Conservation (phyloP, 345 rosid genomes). For the Litchi chinensis region DNA sequence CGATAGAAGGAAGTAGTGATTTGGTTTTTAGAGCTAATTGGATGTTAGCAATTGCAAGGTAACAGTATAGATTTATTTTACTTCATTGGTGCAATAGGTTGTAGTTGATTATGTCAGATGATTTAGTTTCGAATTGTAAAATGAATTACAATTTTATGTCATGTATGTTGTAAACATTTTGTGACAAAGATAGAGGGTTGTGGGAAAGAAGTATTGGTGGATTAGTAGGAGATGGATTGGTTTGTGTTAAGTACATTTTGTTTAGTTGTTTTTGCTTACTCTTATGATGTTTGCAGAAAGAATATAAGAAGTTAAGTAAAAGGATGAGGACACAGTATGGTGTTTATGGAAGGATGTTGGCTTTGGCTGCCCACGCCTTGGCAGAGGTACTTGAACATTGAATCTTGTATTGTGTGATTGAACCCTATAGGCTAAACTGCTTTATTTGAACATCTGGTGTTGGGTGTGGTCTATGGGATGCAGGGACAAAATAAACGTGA, state of each 20-base stretch:
- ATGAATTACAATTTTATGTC: neutral
- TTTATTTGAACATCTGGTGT: conserved; percentile 4
- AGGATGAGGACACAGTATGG: conserved; percentile 51
- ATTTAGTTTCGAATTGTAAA: neutral
- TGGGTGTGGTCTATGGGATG: conserved; percentile 12
- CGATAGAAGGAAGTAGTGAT: neutral
- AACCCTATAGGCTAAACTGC: neutral
- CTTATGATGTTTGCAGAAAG: conserved; percentile 38
- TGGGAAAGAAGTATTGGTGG: neutral
- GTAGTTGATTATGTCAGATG: neutral
- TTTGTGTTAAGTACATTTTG: neutral
- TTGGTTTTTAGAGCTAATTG: neutral
- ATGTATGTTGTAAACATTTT: neutral
- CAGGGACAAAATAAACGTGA: conserved; percentile 79
- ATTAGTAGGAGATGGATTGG: neutral
- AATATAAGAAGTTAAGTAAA: conserved; percentile 44
- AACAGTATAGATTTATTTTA: neutral
- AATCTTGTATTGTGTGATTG: neutral
- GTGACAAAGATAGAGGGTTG: neutral
- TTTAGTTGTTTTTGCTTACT: neutral
- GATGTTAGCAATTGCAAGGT: neutral
- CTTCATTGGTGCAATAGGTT: neutral
- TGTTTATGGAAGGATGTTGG: conserved; percentile 75
- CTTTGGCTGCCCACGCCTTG: conserved; percentile 87
- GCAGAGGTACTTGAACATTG: conserved; percentile 69